A percentile compares a stretch with the other conserved stretches of the same genome.
Evolutionary conservation across 495 filamentous ascomycete genomes (phyloP).

Genomic region (Terfezia claveryi): DNA sequence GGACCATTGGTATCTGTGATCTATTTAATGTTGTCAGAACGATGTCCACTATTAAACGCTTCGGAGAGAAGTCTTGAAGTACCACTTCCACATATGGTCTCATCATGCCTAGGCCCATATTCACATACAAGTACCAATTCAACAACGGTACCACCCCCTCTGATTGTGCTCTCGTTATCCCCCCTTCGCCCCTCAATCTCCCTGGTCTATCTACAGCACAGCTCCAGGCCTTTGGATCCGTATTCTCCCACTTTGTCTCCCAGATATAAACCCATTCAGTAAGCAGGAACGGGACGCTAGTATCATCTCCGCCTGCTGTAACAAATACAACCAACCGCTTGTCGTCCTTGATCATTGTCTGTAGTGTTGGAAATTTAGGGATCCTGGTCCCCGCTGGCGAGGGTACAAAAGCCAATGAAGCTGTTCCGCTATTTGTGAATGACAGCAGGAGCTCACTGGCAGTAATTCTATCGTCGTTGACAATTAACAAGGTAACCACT

Average conservation of each 20-base stretch:
- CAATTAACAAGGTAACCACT: constrained; percentile 46
- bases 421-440: constrained; percentile 23
- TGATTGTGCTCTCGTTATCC: not conserved
- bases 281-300: constrained; percentile 36
- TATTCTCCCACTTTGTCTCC: constrained; percentile 39
- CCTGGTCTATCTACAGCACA: not conserved
- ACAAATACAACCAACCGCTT: constrained; percentile 45
- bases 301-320: constrained; percentile 30
- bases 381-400: constrained; percentile 11
- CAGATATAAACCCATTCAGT: constrained; percentile 49
- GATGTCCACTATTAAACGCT: too few species aligned
- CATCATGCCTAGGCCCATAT: too few species aligned
- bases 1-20: not conserved
- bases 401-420: constrained; percentile 35
- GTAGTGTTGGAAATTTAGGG: constrained; percentile 40
- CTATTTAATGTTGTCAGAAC: not conserved
- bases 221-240: constrained; percentile 7
- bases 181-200: not conserved
- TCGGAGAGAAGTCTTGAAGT: too few species aligned
- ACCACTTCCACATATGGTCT: too few species aligned
- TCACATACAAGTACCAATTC: not conserved
- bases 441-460: constrained; percentile 29
- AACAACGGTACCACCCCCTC: not conserved
- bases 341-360: constrained; percentile 34
- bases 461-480: constrained; percentile 42